Evolutionary conservation across 352 stramenopile genomes (phyloP).

Genomic region (Phytophthora tentaculata): DNA sequence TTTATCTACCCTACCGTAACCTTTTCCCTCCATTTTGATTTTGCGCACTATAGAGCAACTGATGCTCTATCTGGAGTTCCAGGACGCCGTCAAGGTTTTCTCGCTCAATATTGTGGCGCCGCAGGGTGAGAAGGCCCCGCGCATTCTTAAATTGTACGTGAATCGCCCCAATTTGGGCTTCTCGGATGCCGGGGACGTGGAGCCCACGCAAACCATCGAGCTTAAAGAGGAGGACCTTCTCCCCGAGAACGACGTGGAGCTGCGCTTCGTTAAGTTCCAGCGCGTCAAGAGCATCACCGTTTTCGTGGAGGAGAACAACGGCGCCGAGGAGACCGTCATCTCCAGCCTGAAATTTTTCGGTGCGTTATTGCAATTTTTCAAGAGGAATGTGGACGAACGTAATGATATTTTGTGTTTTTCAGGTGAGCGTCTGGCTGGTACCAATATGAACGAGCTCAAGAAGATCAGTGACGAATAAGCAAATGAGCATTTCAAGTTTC

Average conservation of each 20-base stretch:
- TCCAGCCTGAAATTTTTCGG: constrained; percentile 76
- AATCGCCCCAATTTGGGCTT: constrained; percentile 82
- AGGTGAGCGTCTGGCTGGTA: constrained; percentile 77
- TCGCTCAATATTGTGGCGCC: constrained; percentile 72
- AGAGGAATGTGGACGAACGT: background rate
- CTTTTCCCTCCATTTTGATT: background rate
- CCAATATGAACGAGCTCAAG: constrained; percentile 90
- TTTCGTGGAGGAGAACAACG: constrained; percentile 84
- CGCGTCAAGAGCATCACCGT: constrained; percentile 77
- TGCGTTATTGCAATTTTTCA: constrained; percentile 18
- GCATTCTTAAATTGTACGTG: constrained; percentile 71
- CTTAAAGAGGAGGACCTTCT: constrained; percentile 56
- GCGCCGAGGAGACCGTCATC: constrained; percentile 62
- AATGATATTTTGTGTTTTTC: constrained; percentile 10
- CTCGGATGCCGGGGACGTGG: constrained; percentile 69
- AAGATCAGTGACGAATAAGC: constrained; percentile 80
- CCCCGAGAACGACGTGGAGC: constrained; percentile 65
- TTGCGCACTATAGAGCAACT: constrained; percentile 61
- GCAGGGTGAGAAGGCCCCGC: constrained; percentile 57
- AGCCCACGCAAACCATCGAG: constrained; percentile 78
- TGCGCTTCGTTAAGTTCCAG: constrained; percentile 88
- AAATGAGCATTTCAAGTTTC: constrained; percentile 12
- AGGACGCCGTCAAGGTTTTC: constrained; percentile 81
- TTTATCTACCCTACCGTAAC: background rate
- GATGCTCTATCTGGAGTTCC: constrained; percentile 85